A percentile compares a stretch with the other conserved stretches of the same genome.
Evolutionary conservation across 2,329 filamentous ascomycete species (phyloP).

Genomic region (Claviceps quebecensis): DNA sequence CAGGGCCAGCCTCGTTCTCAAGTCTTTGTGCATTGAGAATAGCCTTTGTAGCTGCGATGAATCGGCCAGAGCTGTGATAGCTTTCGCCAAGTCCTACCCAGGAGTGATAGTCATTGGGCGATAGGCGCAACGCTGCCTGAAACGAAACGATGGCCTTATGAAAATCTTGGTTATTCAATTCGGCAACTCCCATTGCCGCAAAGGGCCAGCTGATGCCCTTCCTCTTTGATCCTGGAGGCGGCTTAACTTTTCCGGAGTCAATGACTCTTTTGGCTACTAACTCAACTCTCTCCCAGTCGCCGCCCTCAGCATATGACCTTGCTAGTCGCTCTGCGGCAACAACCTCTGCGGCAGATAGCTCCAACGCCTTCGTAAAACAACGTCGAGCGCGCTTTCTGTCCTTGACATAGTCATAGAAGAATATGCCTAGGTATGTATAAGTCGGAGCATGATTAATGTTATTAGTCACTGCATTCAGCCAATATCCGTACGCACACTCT

Average conservation of each 20-base stretch:
- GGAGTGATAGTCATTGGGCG: conserved; percentile 79
- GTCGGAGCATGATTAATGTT: conserved; percentile 80
- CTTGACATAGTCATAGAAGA: conserved; percentile 79
- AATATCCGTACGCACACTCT: conserved; percentile 57
- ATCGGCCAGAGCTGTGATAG: conserved; percentile 85
- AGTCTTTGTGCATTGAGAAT: conserved; percentile 73
- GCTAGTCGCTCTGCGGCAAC: conserved; percentile 79
- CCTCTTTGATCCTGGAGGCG: conserved; percentile 82
- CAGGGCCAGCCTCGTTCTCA: conserved; percentile 42
- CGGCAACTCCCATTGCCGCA: conserved; percentile 81
- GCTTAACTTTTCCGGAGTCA: conserved; percentile 84
- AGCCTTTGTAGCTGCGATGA: conserved; percentile 85
- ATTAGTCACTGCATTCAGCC: conserved; percentile 70
- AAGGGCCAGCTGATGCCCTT: conserved; percentile 94
- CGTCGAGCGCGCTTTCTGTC: conserved; percentile 77
- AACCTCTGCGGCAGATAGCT: conserved; percentile 77
- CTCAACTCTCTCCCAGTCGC: conserved; percentile 95
- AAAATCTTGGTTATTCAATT: conserved; percentile 89
- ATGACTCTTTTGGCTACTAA: conserved; percentile 80
- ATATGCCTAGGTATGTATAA: conserved; percentile 82
- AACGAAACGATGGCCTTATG: conserved; percentile 82
- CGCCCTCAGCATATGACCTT: conserved; percentile 70
- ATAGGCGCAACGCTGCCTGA: conserved; percentile 72
- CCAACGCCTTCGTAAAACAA: conserved; percentile 93
- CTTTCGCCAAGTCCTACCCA: conserved; percentile 97